Base-by-base conservation (phyloP, 2,329 filamentous ascomycete genomes). In the Aureobasidium pullulans region DNA sequence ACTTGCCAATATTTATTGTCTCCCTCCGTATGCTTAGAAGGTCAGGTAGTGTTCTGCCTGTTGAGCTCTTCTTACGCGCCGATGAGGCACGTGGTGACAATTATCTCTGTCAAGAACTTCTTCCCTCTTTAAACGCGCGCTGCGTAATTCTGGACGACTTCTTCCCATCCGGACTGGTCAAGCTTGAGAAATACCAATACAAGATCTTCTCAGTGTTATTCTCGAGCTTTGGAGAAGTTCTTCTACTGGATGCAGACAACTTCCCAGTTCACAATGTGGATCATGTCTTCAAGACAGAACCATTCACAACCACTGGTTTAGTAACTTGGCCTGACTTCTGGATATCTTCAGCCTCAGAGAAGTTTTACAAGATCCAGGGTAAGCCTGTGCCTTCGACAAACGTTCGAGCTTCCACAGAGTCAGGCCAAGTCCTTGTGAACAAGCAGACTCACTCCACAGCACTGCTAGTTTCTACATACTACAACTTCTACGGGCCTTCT, bases 301-400 rank as follows among this genome's bases (percentile, higher is more conserved):
- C 76, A 0, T 81, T 78, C 66, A 67, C 64, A 4, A 68, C 71
- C 2, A 71, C 61, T 1, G 72, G 74, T 1, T 67, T 81, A 61
- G 67, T 79, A 7, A 72, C 73, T 8, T 80, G 77, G 77, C 76
- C 76, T 0, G 77, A 80, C 65, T 78, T 75, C 63, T 78, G 76
- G 77, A 67, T 65, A 3, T 68, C 71, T 10, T 74, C 75, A 6
- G 66, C 71, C 16, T 74, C 73, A 0, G 70, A 70, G 0, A 63
- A 70, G 10, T 76, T 75, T 60, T 74, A 73, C 60, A 65, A 68
- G 13, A 74, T 79, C 28, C 66, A 72, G 4, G 69, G 66, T n/a
- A 73, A 10, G 65, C 73, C 56, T 70, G 64, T 49, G 62, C 59
- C 59, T 16, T 23, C 44, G 7, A 60, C 59, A 8, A 60, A 28